Base-by-base conservation (phyloP, 768 basidiomycete genomes). In the Hypholoma sublateritium region DNA sequence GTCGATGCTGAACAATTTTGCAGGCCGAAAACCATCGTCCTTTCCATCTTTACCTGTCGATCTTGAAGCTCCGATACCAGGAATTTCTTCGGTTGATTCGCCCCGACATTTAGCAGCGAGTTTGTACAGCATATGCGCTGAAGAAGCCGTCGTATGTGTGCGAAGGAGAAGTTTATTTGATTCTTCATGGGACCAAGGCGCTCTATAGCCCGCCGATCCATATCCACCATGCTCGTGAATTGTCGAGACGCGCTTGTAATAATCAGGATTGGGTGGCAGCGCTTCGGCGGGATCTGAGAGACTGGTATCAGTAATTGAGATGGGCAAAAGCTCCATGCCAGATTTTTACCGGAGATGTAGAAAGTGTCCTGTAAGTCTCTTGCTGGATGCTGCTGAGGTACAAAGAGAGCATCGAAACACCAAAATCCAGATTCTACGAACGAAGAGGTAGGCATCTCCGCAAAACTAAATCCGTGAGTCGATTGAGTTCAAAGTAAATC, bases 401-500 rank as follows among this genome's bases (percentile, higher is more conserved):
- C 97, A 72, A 96, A 99, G 62, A 99, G 81, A 1, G 95, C 87
- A 71, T 99, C 97, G 74, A 99, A 98, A 70, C 95, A 97, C 97
- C 97, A 99, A 82, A 98, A 99, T 35, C 91, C 91, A 19, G 94
- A 96, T 74, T 99, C 97, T 55, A 99, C 95, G 70, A 93, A 99
- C 53, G 88, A 86, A 49, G 87, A 86, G 8, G 97, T 98, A 13
- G 95, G 94, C 97, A 99, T 99, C 74, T 99, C 97, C 47, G 94
- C 88, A 74, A 98, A 99, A 9, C 96, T 98, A 62, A 17, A 53
- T 24, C 34, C 12, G 52, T 63, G 36, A 51, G 49, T 32, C 41
- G 28, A 48, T 22, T 32, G 7, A 58, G 46, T 25, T 41, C 14
- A 28, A 3, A 5, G 28, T 21, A 14, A 32, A 49, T 28, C 41